phyloP scores from a whole-genome alignment of 768 basidiomycete species.

The Russula lepida region DNA sequence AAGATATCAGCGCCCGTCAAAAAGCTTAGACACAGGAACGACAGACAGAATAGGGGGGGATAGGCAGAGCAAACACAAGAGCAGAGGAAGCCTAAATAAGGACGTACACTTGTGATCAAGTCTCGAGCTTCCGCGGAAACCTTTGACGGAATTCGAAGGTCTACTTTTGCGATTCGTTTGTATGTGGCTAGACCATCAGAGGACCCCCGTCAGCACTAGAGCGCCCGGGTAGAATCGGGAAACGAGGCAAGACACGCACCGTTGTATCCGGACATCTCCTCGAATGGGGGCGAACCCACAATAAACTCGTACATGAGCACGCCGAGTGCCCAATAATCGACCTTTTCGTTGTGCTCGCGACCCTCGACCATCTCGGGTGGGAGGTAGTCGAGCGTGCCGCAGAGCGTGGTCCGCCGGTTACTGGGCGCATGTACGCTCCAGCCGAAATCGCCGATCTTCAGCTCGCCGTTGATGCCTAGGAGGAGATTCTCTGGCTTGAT shows the following conservation, averaged over 20 bases:
- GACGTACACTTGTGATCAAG: conserved; percentile 36
- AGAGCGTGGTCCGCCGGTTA: conserved; percentile 81
- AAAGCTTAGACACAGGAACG: neutral
- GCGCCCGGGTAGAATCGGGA: neutral
- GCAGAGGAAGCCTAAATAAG: neutral
- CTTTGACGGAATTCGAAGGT: conserved; percentile 44
- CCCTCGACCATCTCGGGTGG: conserved; percentile 99
- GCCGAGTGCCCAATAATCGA: conserved; percentile 95
- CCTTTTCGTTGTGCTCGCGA: conserved; percentile 79
- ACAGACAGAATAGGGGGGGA: neutral
- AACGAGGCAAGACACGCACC: conserved; percentile 39
- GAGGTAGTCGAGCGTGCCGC: conserved; percentile 93
- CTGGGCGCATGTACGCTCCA: conserved; percentile 98
- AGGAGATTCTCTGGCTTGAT: conserved; percentile 98
- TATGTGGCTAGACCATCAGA: conserved; percentile 60
- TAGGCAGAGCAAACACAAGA: neutral
- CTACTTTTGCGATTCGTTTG: conserved; percentile 80
- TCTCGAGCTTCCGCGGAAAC: conserved; percentile 39
- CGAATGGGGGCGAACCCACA: conserved; percentile 77
- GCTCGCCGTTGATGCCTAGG: conserved; percentile 87
- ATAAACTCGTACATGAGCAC: conserved; percentile 96
- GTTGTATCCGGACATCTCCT: conserved; percentile 68
- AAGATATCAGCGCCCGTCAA: neutral
- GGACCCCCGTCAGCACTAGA: conserved; percentile 11
- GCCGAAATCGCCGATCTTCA: conserved; percentile 98